Evolutionary conservation across 108 stramenopile species (phyloP).

Genomic region (Thalassiosira profunda): DNA sequence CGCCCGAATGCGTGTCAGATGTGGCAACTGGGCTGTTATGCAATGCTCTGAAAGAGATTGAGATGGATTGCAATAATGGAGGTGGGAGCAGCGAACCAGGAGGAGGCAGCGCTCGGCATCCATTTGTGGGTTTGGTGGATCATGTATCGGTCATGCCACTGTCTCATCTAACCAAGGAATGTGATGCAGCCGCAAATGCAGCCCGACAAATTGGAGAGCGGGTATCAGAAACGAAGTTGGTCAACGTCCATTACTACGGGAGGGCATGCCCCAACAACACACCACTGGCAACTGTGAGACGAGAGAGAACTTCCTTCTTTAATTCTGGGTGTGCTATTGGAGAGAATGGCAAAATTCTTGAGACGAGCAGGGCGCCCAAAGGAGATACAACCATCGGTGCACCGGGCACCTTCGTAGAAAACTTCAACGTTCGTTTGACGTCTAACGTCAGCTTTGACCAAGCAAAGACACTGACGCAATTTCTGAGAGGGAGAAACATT

Average conservation of each 20-base stretch:
- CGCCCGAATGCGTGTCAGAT: constrained; percentile 46
- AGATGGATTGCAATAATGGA: constrained; percentile 14
- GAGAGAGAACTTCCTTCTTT: constrained; percentile 78
- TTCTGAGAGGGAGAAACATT: constrained; percentile 67
- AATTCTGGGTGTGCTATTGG: constrained; percentile 37
- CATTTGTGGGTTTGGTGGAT: constrained; percentile 83
- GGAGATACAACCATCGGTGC: constrained; percentile 67
- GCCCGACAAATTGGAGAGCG: constrained; percentile 62
- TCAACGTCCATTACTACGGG: constrained; percentile 74
- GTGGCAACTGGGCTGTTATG: constrained; percentile 52
- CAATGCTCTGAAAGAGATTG: constrained; percentile 29
- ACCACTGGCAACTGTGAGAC: constrained; percentile 68
- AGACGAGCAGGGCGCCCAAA: constrained; percentile 1
- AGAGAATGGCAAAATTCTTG: constrained; percentile 1
- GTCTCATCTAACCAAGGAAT: constrained; percentile 7
- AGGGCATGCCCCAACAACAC: constrained; percentile 64
- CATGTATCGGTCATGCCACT: constrained; percentile 84
- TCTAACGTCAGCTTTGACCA: constrained; percentile 30
- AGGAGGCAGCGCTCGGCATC: constrained; percentile 49
- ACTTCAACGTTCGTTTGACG: constrained; percentile 82
- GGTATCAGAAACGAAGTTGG: constrained; percentile 13
- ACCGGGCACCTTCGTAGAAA: constrained; percentile 77
- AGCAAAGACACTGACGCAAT: constrained; percentile 67
- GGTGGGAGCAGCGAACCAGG: neutral
- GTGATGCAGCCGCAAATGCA: constrained; percentile 40